Evolutionary conservation across 2,329 filamentous ascomycete genomes (phyloP).

Genomic region (Macrophomina tecta): DNA sequence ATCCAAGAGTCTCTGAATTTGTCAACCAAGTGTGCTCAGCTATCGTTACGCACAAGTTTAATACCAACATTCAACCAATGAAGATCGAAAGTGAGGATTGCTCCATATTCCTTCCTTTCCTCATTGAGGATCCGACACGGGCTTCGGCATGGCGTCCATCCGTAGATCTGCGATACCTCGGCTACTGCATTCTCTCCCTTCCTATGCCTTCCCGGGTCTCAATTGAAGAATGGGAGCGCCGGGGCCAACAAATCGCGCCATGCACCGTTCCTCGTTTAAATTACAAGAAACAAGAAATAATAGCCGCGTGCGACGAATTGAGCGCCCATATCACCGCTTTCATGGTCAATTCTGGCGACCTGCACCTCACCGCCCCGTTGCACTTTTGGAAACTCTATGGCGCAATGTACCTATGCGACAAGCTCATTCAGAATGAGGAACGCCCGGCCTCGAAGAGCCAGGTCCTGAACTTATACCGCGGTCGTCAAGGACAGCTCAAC

Average conservation of each 20-base stretch:
- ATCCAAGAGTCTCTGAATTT: conserved; percentile 43
- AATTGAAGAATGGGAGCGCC: conserved; percentile 22
- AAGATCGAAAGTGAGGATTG: neutral
- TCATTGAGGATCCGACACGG: conserved; percentile 57
- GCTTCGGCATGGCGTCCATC: conserved; percentile 52
- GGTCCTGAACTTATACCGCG: conserved; percentile 2
- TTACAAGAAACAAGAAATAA: conserved; percentile 8
- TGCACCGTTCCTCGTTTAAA: neutral
- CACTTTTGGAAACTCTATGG: conserved; percentile 26
- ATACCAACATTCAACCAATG: conserved; percentile 29
- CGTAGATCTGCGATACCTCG: conserved; percentile 42
- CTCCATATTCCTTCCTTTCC: conserved; percentile 67
- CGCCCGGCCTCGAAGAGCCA: conserved; percentile 6
- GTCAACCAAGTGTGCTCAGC: conserved; percentile 35
- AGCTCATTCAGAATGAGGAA: conserved; percentile 16
- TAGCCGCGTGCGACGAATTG: conserved; percentile 1
- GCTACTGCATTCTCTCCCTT: conserved; percentile 46
- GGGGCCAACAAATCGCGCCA: conserved; percentile 9
- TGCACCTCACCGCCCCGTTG: neutral
- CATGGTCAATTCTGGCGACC: conserved; percentile 6
- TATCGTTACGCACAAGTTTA: conserved; percentile 30
- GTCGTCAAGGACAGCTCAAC: neutral
- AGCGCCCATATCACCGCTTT: conserved; percentile 18
- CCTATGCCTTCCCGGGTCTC: neutral
- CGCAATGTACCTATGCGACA: conserved; percentile 6